A percentile compares a stretch with the other conserved stretches of the same genome.
Conservation (phyloP, 148 eudicot species). For the Nyssa sinensis region DNA sequence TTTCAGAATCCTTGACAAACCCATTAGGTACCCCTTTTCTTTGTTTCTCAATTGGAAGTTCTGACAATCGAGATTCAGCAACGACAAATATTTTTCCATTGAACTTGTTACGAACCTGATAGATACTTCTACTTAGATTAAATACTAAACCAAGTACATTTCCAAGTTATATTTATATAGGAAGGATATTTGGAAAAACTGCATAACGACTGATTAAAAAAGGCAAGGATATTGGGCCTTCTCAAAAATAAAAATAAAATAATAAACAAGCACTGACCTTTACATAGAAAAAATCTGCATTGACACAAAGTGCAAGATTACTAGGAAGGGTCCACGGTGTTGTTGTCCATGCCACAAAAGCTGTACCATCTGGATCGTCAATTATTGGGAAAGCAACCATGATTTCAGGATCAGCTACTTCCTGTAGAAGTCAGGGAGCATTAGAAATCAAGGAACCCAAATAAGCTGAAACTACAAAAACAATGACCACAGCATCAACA, state of each 20-base stretch:
- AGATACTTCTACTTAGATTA: background rate
- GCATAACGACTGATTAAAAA: background rate
- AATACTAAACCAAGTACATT: background rate
- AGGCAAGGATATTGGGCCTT: background rate
- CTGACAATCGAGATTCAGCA: constrained; percentile 80
- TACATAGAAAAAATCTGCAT: constrained; percentile 64
- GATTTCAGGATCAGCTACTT: constrained; percentile 93
- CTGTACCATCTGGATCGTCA: constrained; percentile 67
- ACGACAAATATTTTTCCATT: constrained; percentile 63
- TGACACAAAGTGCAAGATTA: constrained; percentile 95
- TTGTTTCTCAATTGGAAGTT: constrained; percentile 88
- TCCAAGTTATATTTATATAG: background rate
- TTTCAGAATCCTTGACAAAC: constrained; percentile 38
- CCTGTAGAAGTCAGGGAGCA: constrained; percentile 43
- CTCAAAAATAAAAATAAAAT: too few relatives aligned
- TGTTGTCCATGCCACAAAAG: constrained; percentile 97
- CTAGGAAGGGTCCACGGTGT: constrained; percentile 99
- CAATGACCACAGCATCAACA: background rate
- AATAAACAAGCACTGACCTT: constrained; percentile 54
- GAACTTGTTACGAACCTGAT: constrained; percentile 72
- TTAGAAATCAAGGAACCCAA: background rate
- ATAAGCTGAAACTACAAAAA: background rate
- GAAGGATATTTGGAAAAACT: background rate
- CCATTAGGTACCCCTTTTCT: constrained; percentile 66
- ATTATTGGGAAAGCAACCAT: constrained; percentile 82